Conservation (phyloP, 495 filamentous ascomycete genomes). For the Umbilicaria muhlenbergii region DNA sequence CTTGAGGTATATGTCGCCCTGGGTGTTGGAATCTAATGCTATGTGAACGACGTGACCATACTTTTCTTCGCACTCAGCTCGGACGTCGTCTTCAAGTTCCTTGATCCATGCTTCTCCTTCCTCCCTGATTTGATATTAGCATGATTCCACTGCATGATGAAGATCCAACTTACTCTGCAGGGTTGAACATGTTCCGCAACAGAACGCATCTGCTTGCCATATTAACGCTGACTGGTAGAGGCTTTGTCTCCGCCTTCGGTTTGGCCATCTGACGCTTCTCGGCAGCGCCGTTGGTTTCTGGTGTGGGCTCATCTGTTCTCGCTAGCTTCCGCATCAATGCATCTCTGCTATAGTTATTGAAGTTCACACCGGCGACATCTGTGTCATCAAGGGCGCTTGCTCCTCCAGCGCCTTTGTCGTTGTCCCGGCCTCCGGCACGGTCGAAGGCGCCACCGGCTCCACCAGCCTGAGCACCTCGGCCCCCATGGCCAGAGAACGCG, state of each 20-base stretch:
- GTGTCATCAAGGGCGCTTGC: slow-evolving; percentile 96
- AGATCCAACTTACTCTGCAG: slow-evolving; percentile 56
- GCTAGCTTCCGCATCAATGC: slow-evolving; percentile 96
- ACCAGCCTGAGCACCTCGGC: slow-evolving; percentile 73
- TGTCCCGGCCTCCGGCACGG: slow-evolving; percentile 79
- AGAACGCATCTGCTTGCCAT: slow-evolving; percentile 92
- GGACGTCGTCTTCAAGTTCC: slow-evolving; percentile 87
- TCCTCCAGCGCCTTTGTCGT: slow-evolving; percentile 73
- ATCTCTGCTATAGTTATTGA: slow-evolving; percentile 97
- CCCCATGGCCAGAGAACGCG: slow-evolving; percentile 80
- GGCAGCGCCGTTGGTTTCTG: slow-evolving; percentile 40
- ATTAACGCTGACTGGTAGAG: slow-evolving; percentile 70
- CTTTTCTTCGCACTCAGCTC: slow-evolving; percentile 82
- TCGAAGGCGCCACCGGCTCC: slow-evolving; percentile 68
- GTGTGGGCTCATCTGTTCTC: slow-evolving; percentile 73
- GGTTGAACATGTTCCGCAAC: slow-evolving; percentile 90
- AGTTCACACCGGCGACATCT: slow-evolving; percentile 95
- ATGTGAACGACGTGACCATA: slow-evolving; percentile 99
- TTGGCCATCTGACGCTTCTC: slow-evolving; percentile 57
- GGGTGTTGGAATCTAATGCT: slow-evolving; percentile 78
- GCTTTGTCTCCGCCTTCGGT: slow-evolving; percentile 67
- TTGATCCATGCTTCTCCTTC: slow-evolving; percentile 80
- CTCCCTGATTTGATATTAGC: slow-evolving; percentile 50
- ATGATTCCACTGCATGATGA: background rate
- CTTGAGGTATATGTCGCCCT: slow-evolving; percentile 96